Evolutionary conservation across 495 filamentous ascomycete species (phyloP).

Genomic region (Xanthoparmelia taractica): DNA sequence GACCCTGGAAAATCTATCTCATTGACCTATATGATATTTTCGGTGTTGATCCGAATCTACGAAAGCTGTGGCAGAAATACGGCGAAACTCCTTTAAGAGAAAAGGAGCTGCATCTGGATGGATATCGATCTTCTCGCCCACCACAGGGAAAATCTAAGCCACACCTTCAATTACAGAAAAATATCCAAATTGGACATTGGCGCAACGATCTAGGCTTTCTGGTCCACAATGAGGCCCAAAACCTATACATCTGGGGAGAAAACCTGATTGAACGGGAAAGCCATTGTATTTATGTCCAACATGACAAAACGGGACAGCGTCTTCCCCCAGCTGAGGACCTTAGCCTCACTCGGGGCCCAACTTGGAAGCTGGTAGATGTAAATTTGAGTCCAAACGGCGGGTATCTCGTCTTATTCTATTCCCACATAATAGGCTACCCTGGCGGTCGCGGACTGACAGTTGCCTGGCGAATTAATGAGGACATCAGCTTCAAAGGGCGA

Average conservation of each 20-base stretch:
- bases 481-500: neutral
- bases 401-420: neutral
- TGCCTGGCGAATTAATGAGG: neutral
- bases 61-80: neutral
- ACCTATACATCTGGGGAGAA: conserved; percentile 4
- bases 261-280: no score
- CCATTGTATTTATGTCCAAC: neutral
- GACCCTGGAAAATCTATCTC: conserved; percentile 5
- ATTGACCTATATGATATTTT: neutral
- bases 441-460: neutral
- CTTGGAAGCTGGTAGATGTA: neutral
- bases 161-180: neutral
- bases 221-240: neutral
- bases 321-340: neutral
- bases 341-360: no score
- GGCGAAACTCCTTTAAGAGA: neutral
- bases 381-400: conserved; percentile 3
- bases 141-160: neutral
- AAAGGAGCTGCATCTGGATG: neutral
- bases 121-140: neutral
- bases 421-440: no score
- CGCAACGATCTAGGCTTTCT: neutral
- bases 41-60: neutral
- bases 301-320: neutral
- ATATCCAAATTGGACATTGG: no score